These are phyloP conservation scores for Neurospora terricola DNA, from an alignment of 495 filamentous ascomycete genomes.

Conservation along the genomic window DNA sequence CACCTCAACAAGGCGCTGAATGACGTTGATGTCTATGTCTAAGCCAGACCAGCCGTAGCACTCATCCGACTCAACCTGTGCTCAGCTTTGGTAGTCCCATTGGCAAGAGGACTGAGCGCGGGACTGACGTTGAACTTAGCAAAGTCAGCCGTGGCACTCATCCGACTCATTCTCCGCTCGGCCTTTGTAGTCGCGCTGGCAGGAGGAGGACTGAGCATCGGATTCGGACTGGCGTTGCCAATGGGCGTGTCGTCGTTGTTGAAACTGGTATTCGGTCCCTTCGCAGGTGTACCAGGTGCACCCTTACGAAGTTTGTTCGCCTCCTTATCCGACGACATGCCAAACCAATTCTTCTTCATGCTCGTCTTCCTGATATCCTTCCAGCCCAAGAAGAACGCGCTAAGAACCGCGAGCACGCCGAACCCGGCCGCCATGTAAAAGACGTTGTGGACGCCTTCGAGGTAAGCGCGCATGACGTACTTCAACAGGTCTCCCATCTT, in stretches of 20 bases:
- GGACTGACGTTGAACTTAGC: not conserved
- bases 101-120: not conserved
- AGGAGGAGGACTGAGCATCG: not conserved
- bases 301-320: not conserved
- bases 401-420: constrained; percentile 5
- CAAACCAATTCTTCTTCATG: not conserved
- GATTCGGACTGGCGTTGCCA: not conserved
- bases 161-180: not conserved
- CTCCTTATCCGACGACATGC: not conserved
- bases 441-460: not conserved
- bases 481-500: not conserved
- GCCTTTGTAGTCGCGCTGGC: not conserved
- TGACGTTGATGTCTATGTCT: not conserved
- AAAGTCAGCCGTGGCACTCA: not conserved
- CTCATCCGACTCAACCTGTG: not conserved
- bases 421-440: constrained; percentile 10
- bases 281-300: not conserved
- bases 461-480: not conserved
- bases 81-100: not conserved
- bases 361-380: constrained; percentile 11
- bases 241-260: not conserved
- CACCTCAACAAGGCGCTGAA: not conserved
- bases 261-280: not conserved
- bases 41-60: not conserved
- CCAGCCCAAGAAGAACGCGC: constrained; percentile 15